phyloP scores from a whole-genome alignment of 2,329 filamentous ascomycete species.

The Orbilia oligospora region DNA sequence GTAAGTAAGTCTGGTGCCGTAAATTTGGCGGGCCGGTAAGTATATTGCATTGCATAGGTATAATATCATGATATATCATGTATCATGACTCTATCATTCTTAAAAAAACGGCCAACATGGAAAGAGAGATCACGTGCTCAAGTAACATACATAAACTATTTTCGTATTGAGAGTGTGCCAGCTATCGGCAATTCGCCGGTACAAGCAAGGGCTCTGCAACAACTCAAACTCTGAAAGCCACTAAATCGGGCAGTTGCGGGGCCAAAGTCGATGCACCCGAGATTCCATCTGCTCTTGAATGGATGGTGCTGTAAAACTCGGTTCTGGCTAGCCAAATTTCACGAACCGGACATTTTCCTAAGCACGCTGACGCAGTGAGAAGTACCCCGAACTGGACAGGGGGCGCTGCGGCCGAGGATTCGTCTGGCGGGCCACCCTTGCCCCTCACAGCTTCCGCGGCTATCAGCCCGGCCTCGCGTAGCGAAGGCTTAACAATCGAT shows the following conservation, averaged over 20 bases:
- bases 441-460: constrained; percentile 50
- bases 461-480: constrained; percentile 48
- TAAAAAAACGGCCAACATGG: neutral
- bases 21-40: constrained; percentile 4
- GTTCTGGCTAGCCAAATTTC: neutral
- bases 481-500: constrained; percentile 9
- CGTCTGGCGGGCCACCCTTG: constrained; percentile 4
- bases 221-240: neutral
- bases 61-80: no score
- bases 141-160: constrained; percentile 1
- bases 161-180: constrained; percentile 1
- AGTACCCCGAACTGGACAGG: constrained; percentile 42
- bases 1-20: constrained; percentile 15
- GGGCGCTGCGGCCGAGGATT: constrained; percentile 55
- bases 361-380: neutral
- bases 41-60: neutral
- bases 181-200: constrained; percentile 11
- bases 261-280: constrained; percentile 9
- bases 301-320: constrained; percentile 7
- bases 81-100: constrained; percentile 5
- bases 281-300: neutral
- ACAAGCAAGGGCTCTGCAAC: neutral
- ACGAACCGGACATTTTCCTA: constrained; percentile 54
- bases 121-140: constrained; percentile 11
- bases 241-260: constrained; percentile 40